Evolutionary conservation across 176 grass and related monocot genomes (phyloP).

Genomic region (Rhynchospora tenuis): DNA sequence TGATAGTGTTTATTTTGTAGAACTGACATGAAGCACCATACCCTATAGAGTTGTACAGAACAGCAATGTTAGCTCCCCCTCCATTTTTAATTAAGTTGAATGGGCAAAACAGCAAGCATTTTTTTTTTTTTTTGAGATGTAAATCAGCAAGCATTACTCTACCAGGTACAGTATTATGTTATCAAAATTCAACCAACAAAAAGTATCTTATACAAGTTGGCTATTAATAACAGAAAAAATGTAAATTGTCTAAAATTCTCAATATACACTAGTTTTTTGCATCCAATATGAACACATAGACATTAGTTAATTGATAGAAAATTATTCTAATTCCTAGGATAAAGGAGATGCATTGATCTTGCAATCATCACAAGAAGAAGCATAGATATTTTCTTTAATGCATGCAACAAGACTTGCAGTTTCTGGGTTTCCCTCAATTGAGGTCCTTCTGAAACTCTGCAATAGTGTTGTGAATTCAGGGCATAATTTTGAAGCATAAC

Average conservation of each 20-base stretch:
- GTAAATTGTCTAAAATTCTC: background rate
- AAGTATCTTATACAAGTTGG: conserved; percentile 6
- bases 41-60: no score
- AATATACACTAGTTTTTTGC: conserved; percentile 14
- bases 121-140: no score
- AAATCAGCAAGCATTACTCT: background rate
- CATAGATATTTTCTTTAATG: conserved; percentile 46
- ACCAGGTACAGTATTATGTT: background rate
- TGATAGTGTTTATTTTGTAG: no score
- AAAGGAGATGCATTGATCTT: conserved; percentile 10
- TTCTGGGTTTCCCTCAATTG: conserved; percentile 38
- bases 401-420: conserved; percentile 48
- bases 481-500: background rate
- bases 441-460: conserved; percentile 55
- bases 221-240: background rate
- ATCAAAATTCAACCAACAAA: conserved; percentile 11
- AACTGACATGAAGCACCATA: no score
- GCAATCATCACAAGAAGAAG: conserved; percentile 20
- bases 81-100: no score
- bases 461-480: background rate
- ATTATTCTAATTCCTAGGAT: conserved; percentile 29
- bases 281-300: conserved; percentile 7
- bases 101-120: no score
- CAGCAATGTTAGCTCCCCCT: no score
- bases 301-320: background rate